These are phyloP conservation scores for Rutstroemia sp. DNA, from an alignment of 2,329 filamentous ascomycete genomes.

Conservation along the genomic window DNA sequence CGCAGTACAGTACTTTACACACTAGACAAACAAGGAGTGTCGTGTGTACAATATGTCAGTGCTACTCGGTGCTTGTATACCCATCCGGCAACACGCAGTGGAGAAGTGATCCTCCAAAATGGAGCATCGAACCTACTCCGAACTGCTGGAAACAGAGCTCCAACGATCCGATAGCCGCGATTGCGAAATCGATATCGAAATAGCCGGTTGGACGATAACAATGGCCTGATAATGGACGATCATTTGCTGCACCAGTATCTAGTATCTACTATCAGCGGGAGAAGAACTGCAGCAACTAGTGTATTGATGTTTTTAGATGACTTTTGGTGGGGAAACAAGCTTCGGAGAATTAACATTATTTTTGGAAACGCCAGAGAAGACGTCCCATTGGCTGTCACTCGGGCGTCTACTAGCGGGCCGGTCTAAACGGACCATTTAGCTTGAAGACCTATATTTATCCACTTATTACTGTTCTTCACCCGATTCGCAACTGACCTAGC, in stretches of 20 bases:
- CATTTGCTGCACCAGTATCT: neutral
- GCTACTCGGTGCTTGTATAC: neutral
- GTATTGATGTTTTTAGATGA: no score
- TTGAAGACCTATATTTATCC: slow-evolving; percentile 1
- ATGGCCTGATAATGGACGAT: neutral
- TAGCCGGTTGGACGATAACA: neutral
- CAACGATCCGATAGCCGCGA: slow-evolving; percentile 1
- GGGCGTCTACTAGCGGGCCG: neutral
- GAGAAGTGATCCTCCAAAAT: no score
- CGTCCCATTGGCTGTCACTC: neutral
- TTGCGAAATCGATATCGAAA: neutral
- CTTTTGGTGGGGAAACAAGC: neutral
- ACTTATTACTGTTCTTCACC: neutral
- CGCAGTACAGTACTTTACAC: no score
- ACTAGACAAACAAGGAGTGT: no score
- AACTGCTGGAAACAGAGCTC: neutral
- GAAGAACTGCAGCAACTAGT: no score
- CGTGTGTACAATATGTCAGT: no score
- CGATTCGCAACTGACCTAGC: neutral
- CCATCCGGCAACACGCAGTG: neutral
- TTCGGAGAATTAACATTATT: neutral
- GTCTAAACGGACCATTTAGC: neutral
- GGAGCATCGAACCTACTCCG: no score
- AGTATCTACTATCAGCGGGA: no score
- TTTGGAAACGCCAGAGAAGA: neutral